Evolutionary conservation across 176 grass and related monocot species (phyloP).

Genomic region (Carex parvula): DNA sequence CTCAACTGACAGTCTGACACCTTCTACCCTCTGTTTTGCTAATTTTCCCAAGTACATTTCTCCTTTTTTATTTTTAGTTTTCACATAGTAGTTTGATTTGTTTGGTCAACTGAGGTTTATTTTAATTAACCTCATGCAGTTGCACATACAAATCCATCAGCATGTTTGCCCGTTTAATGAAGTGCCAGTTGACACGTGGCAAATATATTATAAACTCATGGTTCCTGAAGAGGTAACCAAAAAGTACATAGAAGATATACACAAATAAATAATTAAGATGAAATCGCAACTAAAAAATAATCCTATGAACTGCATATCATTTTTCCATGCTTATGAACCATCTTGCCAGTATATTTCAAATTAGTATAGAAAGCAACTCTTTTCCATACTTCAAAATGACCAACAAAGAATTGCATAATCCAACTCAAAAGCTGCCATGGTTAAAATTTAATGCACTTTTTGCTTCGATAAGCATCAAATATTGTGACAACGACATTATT

Average conservation of each 20-base stretch:
- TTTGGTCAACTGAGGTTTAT: conserved; percentile 3
- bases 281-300: not conserved
- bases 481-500: not conserved
- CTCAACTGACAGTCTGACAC: not conserved
- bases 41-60: not conserved
- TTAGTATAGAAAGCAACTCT: not conserved
- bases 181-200: not conserved
- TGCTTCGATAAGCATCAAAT: not conserved
- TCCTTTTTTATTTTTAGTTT: not conserved
- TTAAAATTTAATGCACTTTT: not conserved
- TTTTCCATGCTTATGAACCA: not conserved
- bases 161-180: not conserved
- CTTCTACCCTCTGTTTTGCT: not conserved
- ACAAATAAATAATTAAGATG: not conserved
- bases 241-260: not conserved
- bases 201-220: not conserved
- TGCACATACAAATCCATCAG: not conserved
- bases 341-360: not conserved
- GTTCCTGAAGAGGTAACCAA: not conserved
- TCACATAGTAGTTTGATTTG: not conserved
- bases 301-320: not conserved
- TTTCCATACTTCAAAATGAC: not conserved
- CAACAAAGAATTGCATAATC: not conserved
- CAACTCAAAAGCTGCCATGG: not conserved
- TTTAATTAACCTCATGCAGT: not conserved